phyloP scores from a whole-genome alignment of 176 grass and related monocot genomes.

The Stipa capillata region DNA sequence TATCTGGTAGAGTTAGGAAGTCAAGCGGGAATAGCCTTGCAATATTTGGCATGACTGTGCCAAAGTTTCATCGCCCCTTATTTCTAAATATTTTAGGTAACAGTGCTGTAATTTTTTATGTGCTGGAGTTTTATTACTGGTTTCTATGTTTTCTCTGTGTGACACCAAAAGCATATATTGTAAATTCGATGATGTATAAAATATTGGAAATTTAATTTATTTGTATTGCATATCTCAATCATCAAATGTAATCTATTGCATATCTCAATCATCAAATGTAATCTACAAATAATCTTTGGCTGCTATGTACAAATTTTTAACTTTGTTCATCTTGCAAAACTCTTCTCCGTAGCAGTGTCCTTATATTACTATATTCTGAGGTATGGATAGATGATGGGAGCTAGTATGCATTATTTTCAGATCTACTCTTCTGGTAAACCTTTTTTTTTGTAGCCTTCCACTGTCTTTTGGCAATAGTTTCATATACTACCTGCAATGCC shows the following conservation, averaged over 20 bases:
- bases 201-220: not conserved
- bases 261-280: not conserved
- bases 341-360: not conserved
- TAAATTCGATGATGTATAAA: not conserved
- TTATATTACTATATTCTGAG: not conserved
- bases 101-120: no score
- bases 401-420: not conserved
- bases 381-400: not conserved
- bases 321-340: not conserved
- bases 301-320: not conserved
- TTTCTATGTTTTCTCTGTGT: no score
- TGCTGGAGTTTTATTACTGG: no score
- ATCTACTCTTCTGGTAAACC: not conserved
- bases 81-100: not conserved
- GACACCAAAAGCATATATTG: not conserved
- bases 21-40: not conserved
- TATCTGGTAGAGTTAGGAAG: not conserved
- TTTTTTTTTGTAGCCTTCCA: not conserved
- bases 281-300: not conserved
- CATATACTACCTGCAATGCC: not conserved
- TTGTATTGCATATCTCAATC: not conserved
- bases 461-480: not conserved
- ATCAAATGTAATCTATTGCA: not conserved
- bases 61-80: not conserved
- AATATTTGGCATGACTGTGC: not conserved